Base-by-base conservation (phyloP, 441 rosid species). In the Melastoma candidum region DNA sequence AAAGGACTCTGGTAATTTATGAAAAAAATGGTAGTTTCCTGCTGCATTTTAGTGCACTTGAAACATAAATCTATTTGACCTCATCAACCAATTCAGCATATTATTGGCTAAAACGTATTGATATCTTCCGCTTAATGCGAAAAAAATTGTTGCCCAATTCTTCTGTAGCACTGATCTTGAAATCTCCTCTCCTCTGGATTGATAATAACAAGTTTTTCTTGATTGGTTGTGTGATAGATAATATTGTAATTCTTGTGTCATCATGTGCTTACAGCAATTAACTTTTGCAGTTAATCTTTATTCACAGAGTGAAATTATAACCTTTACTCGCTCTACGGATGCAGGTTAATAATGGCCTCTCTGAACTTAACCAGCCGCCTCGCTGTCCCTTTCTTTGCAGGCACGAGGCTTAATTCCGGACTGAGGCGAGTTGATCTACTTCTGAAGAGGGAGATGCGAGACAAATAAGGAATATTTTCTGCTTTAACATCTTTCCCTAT, bases 391-490 rank as follows among this genome's bases (percentile, higher is more conserved):
- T 17, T 25, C 41, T 29, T 56, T 71, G 69, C 60, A 85, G 98
- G 95, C 58, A 22, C 77, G 61, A 76, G 87, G 74, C 76, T 89
- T 64, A 74, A 79, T 51, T 83, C 74, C 71, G 72, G 97, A 79
- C 77, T 84, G 63, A 74, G 86, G 69, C 79, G 87, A 65, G 71
- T 41, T 59, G 98, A 88, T 67, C 58, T 74, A 50, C 97, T 88
- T 36, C 98, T 95, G 0, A 93, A 76, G 57, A 75, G 72, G 71
- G 95, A 89, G 69, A 44, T 77, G 57, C 95, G 75, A 12, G 88
- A 84, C 51, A 84, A 80, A 74, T 93, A 68, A 75, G 51, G 56
- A 58, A 12, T 43, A 47, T 41, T 25, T 43, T 14, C 44, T n/a
- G 7, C 12, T 12, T 3, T 44, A 51, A 7, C 22, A 22, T 44